Evolutionary conservation across 2,329 filamentous ascomycete species (phyloP).

Genomic region (Hymenoscyphus fructigenus): DNA sequence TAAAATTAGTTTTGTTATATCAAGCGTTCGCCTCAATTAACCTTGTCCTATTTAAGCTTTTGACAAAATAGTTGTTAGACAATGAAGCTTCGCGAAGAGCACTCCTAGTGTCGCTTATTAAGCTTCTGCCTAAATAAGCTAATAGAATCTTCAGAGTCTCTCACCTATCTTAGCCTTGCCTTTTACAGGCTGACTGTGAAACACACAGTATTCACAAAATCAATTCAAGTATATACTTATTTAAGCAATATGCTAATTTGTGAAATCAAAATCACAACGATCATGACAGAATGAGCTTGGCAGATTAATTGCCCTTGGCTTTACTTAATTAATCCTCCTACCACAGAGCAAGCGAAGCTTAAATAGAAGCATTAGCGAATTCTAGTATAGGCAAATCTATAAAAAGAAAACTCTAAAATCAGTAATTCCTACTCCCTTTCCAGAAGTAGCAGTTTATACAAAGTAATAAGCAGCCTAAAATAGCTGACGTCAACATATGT

Average conservation of each 20-base stretch:
- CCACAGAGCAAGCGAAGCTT: background rate
- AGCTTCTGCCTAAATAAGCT: no score
- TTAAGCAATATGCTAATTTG: background rate
- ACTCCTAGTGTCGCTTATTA: no score
- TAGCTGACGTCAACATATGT: background rate
- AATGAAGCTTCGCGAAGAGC: background rate
- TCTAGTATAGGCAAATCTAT: background rate
- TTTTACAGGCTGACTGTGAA: no score
- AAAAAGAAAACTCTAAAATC: background rate
- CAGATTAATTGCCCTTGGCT: background rate
- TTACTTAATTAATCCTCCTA: background rate
- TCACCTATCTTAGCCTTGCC: no score
- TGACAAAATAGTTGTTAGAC: background rate
- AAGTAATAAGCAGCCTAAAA: background rate
- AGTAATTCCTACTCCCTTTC: background rate
- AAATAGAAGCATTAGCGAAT: background rate
- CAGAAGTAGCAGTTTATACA: background rate
- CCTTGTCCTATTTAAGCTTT: background rate
- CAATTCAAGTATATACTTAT: background rate
- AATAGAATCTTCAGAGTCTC: no score
- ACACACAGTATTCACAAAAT: background rate
- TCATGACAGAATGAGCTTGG: background rate
- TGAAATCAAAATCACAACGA: background rate
- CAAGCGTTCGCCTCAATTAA: background rate
- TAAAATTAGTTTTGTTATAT: background rate